These are phyloP conservation scores for Curvularia eragrostidis DNA, from an alignment of 2,329 filamentous ascomycete genomes.

Conservation along the genomic window DNA sequence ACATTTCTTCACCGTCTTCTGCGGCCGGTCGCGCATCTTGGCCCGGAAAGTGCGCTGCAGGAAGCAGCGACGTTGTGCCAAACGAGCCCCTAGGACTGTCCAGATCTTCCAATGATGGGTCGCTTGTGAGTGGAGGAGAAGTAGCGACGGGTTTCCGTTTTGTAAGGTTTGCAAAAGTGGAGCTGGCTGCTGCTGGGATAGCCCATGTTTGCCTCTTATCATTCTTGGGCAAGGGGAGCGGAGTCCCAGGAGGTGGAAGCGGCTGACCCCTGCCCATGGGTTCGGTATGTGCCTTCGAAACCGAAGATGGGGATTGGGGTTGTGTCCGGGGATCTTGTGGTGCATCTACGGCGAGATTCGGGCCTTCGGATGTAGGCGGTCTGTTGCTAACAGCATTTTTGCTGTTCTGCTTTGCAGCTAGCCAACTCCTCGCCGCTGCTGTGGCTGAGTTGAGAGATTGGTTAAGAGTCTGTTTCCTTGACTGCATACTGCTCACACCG, in stretches of 20 bases:
- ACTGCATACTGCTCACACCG: constrained; percentile 19
- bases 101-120: constrained; percentile 20
- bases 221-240: constrained; percentile 71
- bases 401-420: constrained; percentile 55
- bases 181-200: constrained; percentile 55
- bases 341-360: constrained; percentile 14
- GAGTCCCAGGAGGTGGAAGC: constrained; percentile 79
- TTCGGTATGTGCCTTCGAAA: constrained; percentile 56
- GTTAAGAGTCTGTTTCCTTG: constrained; percentile 41
- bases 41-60: constrained; percentile 11
- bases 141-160: constrained; percentile 66
- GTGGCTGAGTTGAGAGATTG: constrained; percentile 57
- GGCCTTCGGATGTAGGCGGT: constrained; percentile 21
- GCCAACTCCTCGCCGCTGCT: constrained; percentile 67
- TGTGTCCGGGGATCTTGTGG: constrained; percentile 12
- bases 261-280: constrained; percentile 86
- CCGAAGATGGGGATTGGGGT: constrained; percentile 8
- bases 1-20: constrained; percentile 19
- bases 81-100: constrained; percentile 6
- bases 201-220: constrained; percentile 59
- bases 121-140: constrained; percentile 7
- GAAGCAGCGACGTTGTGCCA: constrained; percentile 12
- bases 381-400: constrained; percentile 22
- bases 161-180: constrained; percentile 54
- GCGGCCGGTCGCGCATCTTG: constrained; percentile 4